A percentile compares a stretch with the other conserved stretches of the same genome.
Evolutionary conservation across 2,329 filamentous ascomycete genomes (phyloP).

Genomic region (Fusarium paranaense): DNA sequence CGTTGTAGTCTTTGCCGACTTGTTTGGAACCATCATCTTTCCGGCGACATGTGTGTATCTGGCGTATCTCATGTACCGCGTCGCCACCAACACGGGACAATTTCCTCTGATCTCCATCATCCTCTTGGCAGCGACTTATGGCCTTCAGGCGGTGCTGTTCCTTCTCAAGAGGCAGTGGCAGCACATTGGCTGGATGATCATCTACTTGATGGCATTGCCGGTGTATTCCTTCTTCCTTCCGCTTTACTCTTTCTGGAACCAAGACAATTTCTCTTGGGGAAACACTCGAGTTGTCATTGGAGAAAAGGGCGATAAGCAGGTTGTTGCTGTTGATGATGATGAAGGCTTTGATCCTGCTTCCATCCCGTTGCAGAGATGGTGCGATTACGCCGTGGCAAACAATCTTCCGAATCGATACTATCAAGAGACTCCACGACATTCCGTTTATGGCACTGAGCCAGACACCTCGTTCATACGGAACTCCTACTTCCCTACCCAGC

Average conservation of each 20-base stretch:
- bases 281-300: slow-evolving; percentile 97
- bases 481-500: slow-evolving; percentile 84
- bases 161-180: slow-evolving; percentile 98
- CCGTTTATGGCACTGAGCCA: slow-evolving; percentile 49
- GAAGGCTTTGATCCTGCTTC: slow-evolving; percentile 91
- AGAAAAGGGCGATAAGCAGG: slow-evolving; percentile 89
- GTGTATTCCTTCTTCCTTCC: slow-evolving; percentile 93
- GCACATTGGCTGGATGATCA: slow-evolving; percentile 99
- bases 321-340: slow-evolving; percentile 81
- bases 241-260: slow-evolving; percentile 99
- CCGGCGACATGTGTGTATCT: slow-evolving; percentile 90
- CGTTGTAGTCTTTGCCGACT: slow-evolving; percentile 94
- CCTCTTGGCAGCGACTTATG: slow-evolving; percentile 92
- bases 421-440: slow-evolving; percentile 60
- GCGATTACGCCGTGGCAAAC: slow-evolving; percentile 90
- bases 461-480: slow-evolving; percentile 75
- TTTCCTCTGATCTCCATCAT: slow-evolving; percentile 89
- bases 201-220: slow-evolving; percentile 95
- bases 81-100: slow-evolving; percentile 75
- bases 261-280: slow-evolving; percentile 99
- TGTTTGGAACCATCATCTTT: slow-evolving; percentile 91
- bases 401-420: slow-evolving; percentile 88
- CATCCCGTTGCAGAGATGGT: slow-evolving; percentile 95
- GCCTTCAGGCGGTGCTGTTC: slow-evolving; percentile 95
- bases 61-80: slow-evolving; percentile 85